Evolutionary conservation across 441 rosid species (phyloP), one percentile per base, ranked within the genome.

Genomic region (Populus tomentosa): DNA sequence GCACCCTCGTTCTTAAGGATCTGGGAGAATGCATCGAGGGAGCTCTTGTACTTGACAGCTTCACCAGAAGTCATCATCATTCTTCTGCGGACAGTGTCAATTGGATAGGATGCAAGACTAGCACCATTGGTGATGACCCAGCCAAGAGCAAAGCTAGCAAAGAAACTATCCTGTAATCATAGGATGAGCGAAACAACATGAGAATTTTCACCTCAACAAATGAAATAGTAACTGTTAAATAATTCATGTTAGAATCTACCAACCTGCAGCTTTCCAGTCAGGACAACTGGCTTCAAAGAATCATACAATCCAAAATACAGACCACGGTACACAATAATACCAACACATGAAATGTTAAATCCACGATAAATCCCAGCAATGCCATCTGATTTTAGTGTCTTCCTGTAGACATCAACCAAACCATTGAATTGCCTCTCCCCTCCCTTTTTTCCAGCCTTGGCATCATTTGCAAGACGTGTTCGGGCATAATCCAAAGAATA

Each of bases 21-120:
- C 82, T 90, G 89, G 59, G 77, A 11, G 80, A 94, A 93, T 18
- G 95, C 98, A 70, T 89, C 88, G 65, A 89, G 5, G 4, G 98
- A 94, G 80, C 93, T 90, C 75, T 88, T 89, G 86, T 93, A 94
- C 86, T 93, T 93, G 69, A 91, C 94, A 36, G 96, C 94, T 84
- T 95, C 97, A 64, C 97, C 98, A 1, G 97, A 95, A 0, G 98
- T 95, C 98, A 95, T 95, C 98, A 93, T 95, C 98, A 95, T 95
- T 84, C 98, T 93, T 87, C 98, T 86, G 1, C 97, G 93, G 11
- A 93, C 96, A 0, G 98, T 90, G 82, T 95, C 98, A 4, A 95
- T 86, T 0, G 98, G 98, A 79, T 93, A 95, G 4, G 98, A 89
- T 1, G 98, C 94, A 66, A 90, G 83, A 30, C 98, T 95, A 78